Conservation (phyloP, 768 basidiomycete species). For the Clitopilus hobsonii region DNA sequence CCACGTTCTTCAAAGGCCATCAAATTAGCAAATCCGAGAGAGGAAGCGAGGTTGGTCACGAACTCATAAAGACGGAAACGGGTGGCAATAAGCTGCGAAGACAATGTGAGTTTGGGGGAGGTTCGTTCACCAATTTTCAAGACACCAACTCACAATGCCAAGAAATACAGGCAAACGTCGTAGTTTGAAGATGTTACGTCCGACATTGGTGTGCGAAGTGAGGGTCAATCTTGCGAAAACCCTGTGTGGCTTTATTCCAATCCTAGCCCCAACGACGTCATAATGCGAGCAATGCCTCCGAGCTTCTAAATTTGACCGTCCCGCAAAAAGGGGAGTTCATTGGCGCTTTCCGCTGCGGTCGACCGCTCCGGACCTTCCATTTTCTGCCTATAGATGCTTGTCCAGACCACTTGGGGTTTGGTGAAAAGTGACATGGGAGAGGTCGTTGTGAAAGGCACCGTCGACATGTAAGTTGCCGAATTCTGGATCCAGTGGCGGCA, state of each 20-base stretch:
- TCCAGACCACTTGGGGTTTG: too few species aligned
- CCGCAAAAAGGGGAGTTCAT: too few species aligned
- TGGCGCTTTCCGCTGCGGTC: too few species aligned
- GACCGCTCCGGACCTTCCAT: neutral
- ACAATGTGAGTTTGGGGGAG: too few species aligned
- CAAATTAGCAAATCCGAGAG: too few species aligned
- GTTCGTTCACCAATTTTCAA: too few species aligned
- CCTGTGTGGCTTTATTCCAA: neutral
- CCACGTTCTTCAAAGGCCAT: slow-evolving; percentile 9
- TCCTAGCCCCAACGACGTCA: neutral
- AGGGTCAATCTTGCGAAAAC: neutral
- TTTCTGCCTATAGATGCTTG: too few species aligned
- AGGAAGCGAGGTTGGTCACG: too few species aligned
- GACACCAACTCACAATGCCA: slow-evolving; percentile 5
- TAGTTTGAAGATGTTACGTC: slow-evolving; percentile 1
- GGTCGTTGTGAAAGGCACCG: neutral
- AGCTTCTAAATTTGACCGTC: too few species aligned
- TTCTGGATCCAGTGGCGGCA: too few species aligned
- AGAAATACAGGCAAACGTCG: slow-evolving; percentile 5
- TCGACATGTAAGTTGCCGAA: neutral
- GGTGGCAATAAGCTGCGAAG: slow-evolving; percentile 4
- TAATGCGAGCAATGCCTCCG: too few species aligned
- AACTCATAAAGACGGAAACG: slow-evolving; percentile 5
- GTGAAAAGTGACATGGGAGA: neutral
- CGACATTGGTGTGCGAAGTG: neutral